A percentile compares a stretch with the other conserved stretches of the same genome.
These are phyloP conservation scores for Populus hybrid DNA, from an alignment of 441 rosid genomes.

Conservation along the genomic window DNA sequence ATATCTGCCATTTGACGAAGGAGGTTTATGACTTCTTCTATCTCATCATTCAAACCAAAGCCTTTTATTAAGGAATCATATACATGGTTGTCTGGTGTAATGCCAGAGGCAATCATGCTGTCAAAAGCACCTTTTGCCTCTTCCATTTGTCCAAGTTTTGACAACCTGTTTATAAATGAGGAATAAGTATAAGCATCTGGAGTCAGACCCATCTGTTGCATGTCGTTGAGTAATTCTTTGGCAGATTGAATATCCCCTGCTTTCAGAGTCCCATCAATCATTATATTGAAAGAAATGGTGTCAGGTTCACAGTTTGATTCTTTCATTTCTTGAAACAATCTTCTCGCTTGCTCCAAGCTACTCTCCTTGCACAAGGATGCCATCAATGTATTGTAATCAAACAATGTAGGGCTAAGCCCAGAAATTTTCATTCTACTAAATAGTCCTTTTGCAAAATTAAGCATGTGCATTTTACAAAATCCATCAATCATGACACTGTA, in stretches of 20 bases:
- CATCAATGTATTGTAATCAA: constrained; percentile 50
- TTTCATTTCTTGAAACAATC: constrained; percentile 54
- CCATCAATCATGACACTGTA: constrained; percentile 53
- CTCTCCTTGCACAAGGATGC: constrained; percentile 59
- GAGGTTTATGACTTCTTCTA: constrained; percentile 41
- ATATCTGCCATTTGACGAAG: constrained; percentile 48
- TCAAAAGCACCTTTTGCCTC: constrained; percentile 51
- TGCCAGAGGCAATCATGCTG: constrained; percentile 55
- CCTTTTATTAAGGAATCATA: constrained; percentile 62
- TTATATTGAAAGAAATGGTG: constrained; percentile 44
- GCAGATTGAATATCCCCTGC: constrained; percentile 49
- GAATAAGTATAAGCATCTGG: constrained; percentile 56
- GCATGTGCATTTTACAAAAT: constrained; percentile 49
- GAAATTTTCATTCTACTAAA: constrained; percentile 45
- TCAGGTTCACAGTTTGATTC: constrained; percentile 34
- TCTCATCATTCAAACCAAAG: constrained; percentile 40
- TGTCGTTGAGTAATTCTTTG: constrained; percentile 45
- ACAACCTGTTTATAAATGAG: constrained; percentile 48
- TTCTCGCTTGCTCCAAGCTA: constrained; percentile 60
- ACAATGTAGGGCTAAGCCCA: constrained; percentile 35
- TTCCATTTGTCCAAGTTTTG: constrained; percentile 51
- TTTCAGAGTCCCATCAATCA: constrained; percentile 61
- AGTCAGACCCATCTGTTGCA: constrained; percentile 48
- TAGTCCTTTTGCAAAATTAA: constrained; percentile 65
- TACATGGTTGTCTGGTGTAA: constrained; percentile 39